phyloP scores from a whole-genome alignment of 2,329 filamentous ascomycete genomes.

The Cryphonectria radicalis region DNA sequence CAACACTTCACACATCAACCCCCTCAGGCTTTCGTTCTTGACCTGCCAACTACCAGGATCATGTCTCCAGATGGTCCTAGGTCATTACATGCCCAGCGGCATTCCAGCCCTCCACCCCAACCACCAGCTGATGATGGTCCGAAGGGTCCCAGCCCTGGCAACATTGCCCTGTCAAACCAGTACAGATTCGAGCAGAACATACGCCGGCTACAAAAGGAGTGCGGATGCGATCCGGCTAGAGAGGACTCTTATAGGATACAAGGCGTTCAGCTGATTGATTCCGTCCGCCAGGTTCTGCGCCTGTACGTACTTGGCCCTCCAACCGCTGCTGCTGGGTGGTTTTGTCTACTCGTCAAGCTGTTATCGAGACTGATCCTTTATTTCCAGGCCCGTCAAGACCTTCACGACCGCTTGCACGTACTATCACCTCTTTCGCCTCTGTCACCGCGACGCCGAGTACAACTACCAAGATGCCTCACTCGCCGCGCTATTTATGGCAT shows the following conservation, averaged over 20 bases:
- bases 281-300: conserved; percentile 76
- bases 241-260: conserved; percentile 83
- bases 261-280: conserved; percentile 88
- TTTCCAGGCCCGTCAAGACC: conserved; percentile 71
- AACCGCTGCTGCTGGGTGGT: background rate
- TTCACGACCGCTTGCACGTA: conserved; percentile 91
- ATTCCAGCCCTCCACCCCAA: conserved; percentile 19
- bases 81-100: conserved; percentile 21
- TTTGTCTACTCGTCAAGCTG: background rate
- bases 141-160: conserved; percentile 51
- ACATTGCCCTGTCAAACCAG: conserved; percentile 59
- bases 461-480: conserved; percentile 85
- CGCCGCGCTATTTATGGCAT: conserved; percentile 87
- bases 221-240: conserved; percentile 73
- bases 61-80: conserved; percentile 28
- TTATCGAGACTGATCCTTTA: conserved; percentile 40
- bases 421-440: conserved; percentile 90
- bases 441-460: conserved; percentile 84
- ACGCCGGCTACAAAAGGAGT: conserved; percentile 70
- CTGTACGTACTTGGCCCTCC: conserved; percentile 58
- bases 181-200: conserved; percentile 85
- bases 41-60: background rate
- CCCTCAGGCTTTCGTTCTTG: background rate
- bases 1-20: background rate
- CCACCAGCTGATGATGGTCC: conserved; percentile 23